These are phyloP conservation scores for Orbilia blumenaviensis DNA, from an alignment of 2,329 filamentous ascomycete species.

Conservation along the genomic window DNA sequence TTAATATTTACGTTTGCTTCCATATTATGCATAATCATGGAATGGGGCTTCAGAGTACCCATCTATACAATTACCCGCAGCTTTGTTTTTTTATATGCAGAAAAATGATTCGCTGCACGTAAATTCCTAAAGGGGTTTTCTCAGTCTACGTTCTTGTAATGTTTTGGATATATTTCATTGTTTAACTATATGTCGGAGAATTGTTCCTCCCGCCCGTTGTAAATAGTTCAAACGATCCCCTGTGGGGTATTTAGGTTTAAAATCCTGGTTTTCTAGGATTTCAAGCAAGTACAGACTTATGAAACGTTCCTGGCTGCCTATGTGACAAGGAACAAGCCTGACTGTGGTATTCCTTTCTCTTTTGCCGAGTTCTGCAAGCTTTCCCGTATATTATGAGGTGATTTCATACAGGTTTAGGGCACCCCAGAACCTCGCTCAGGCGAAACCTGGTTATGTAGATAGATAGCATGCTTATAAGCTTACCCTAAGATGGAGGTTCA, in stretches of 20 bases:
- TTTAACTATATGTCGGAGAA: not conserved
- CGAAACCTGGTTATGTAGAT: no score
- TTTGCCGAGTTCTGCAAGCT: no score
- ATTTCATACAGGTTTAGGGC: no score
- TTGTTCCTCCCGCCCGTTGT: not conserved
- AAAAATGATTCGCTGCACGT: not conserved
- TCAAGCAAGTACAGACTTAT: not conserved
- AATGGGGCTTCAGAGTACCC: not conserved
- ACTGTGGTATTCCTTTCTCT: no score
- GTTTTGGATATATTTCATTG: not conserved
- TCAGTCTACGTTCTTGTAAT: not conserved
- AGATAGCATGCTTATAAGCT: no score
- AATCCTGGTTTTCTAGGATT: not conserved
- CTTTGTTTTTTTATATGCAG: not conserved
- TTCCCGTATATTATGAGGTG: no score
- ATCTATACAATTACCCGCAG: not conserved
- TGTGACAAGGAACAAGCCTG: not conserved
- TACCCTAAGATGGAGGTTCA: no score
- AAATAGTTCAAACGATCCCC: not conserved
- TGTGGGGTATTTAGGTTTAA: not conserved
- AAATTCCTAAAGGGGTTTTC: not conserved
- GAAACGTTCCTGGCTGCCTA: not conserved
- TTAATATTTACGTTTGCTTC: not conserved
- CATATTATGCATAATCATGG: not conserved
- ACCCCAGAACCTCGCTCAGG: no score